Evolutionary conservation across 2,329 filamentous ascomycete genomes (phyloP), one percentile per base, ranked within the genome.

Genomic region (Macrophomina phaseolina): DNA sequence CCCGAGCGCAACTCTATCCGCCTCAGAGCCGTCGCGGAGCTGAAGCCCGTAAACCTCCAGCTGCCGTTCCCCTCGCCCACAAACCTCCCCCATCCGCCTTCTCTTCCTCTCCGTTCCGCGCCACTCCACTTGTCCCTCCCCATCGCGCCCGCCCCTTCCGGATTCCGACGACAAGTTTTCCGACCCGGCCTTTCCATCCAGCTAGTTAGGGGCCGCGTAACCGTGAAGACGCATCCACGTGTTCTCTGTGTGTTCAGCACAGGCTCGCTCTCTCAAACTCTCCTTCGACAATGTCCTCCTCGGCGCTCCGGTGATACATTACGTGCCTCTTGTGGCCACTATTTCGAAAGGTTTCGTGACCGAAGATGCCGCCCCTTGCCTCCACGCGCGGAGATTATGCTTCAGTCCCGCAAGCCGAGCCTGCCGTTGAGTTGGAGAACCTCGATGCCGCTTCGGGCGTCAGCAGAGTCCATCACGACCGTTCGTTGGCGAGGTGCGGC

Each of bases 361-460:
- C 6, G 38, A 23, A 36, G 18, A 65, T 65, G 63, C 40, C 49
- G n/a, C 38, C 63, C 51, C 58, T 48, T 65, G 40, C 38, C 4
- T 34, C 65, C 3, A 53, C n/a, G 38, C 65, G 65, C 11, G 65
- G 65, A 9, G 56, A 48, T 14, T 67, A 67, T 23, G 42, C 38
- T 58, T 48, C 65, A 2, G 56, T 67, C 3, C 58, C 65, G 14
- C 65, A 67, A 32, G 46, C 38, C 55, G 64, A 66, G 36, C 32
- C 46, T n/a, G 51, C 34, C 38, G 56, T 67, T 3, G 65, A 67
- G 28, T 48, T 67, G 38, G 38, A 63, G 7, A 30, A 38, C 23
- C 46, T 66, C 30, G 62, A 36, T n/a, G 30, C n/a, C 28, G 36
- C 5, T 12, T 38, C 40, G 0, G 32, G 18, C 11, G 63, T 42